Evolutionary conservation across 2,329 filamentous ascomycete genomes (phyloP), one percentile per base, ranked within the genome.

Genomic region (Eurotiales sp.): DNA sequence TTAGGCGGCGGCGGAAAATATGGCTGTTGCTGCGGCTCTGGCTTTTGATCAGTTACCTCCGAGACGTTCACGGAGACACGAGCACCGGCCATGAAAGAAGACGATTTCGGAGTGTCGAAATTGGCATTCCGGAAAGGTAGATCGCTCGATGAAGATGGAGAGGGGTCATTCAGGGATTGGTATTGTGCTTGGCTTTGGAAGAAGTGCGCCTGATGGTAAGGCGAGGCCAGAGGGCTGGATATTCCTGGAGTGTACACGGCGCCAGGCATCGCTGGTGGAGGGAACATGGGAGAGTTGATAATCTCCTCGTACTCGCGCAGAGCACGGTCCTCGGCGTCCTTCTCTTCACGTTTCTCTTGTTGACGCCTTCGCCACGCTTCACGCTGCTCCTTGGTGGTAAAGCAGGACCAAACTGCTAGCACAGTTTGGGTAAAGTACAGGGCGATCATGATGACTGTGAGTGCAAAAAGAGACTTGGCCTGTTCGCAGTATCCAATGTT

Each of bases 401-500:
- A 70, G 56, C 75, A 72, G 37, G 75, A 78, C 58, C 72, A 74
- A 40, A 77, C 50, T 39, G 74, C 71, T 41, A 82, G 58, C 54
- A 73, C 56, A 56, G 80, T 55, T 57, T 80, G 75, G 44, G 70
- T 59, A 36, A 69, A 62, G 62, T 81, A 82, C 32, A 83, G 67
- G 7, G 70, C 57, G 40, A 80, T 83, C 51, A 83, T 74, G 22
- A 82, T 64, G 46, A 81, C 69, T 3, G 76, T 80, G 17, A 83
- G 71, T 1, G 74, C 80, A 59, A 84, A 84, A 3, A 74, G 68
- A 6, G 73, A 71, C 60, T 84, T 82, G 4, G 82, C 80, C 65
- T 85, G 82, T 65, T 75, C 67, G 63, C 82, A 85, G 61, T 82
- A 85, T 15, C 62, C 62, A 27, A 77, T 65, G 49, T 78, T 70